Evolutionary conservation across 495 filamentous ascomycete genomes (phyloP), one percentile per base, ranked within the genome.

Genomic region (Trichoderma erinaceum): DNA sequence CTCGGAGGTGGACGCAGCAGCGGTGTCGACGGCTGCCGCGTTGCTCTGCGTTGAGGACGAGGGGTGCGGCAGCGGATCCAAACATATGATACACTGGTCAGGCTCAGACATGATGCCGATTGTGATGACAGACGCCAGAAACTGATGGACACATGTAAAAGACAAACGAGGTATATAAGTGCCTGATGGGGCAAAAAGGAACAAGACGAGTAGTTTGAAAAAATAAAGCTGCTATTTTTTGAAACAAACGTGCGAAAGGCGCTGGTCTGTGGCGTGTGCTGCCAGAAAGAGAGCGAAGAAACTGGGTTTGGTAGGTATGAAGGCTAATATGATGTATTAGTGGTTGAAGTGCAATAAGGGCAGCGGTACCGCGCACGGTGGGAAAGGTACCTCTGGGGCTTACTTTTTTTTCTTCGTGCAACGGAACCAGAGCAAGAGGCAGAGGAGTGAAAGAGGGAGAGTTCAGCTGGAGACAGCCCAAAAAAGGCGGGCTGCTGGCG

Each of bases 61-160:
- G 64, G 64, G 64, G 23, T 15, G 64, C 50, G 68, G 63, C 80
- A 97, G 88, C 81, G 91, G 89, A 79, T 93, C 92, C 78, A 97
- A 86, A 86, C 93, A 97, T 77, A 97, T 90, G 81, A 96, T 97
- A 83, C 93, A 97, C 73, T 92, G 92, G 78, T 96, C 92, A 81
- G 91, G 90, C 92, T 72, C 63, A 67, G 48, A 56, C 63, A 68
- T 71, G 56, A 67, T 69, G 69, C 67, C 71, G 66, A 41, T 66
- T 67, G 50, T 50, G 41, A 61, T 68, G 65, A 65, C 64, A 50
- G 61, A 68, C 44, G 48, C 21, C 41, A 12, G 29, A n/a, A 67
- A 21, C 64, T 70, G 67, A 72, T 67, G 74, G 73, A 78, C 69
- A 78, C 76, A 79, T 82, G 73, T 75, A 80, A 76, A 72, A 46